Evolutionary conservation across 768 basidiomycete genomes (phyloP), one percentile per base, ranked within the genome.

Genomic region (button mushroom (Agaricus bisporus)): DNA sequence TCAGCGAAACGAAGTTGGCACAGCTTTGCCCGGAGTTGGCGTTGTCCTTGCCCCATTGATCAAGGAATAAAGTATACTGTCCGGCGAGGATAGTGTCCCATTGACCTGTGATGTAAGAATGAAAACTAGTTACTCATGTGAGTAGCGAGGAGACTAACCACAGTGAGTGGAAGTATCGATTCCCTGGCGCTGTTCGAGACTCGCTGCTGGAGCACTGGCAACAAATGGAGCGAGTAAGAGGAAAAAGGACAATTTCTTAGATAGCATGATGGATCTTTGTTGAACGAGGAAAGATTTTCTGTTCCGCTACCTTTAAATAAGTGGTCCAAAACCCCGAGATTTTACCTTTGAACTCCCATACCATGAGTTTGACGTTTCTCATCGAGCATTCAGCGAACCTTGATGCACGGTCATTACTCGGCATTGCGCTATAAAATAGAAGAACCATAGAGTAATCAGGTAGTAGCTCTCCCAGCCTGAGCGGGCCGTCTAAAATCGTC

Each of bases 21-120:
- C 81, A 82, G 57, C 80, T 76, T 18, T 69, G 73, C 36, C 83
- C 82, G 10, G 77, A 73, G 6, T 64, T 62, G 3, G 78, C 76
- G 44, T 66, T 64, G 6, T 60, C 61, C 38, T 55, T 53, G 11
- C 74, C 74, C 75, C 75, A 76, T 51, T 74, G 79, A 61, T 86
- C 70, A 37, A 76, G 72, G 41, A 72, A 60, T 17, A 86, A 59
- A 3, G 73, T 68, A 66, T 85, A 86, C 10, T 62, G 56, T 7
- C 74, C 75, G 3, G 70, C 72, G 12, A 63, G 56, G 50, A 79
- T 70, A 15, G 64, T 60, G 45, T 81, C 81, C 74, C 73, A 86
- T 69, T 81, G 74, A 14, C 78, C 81, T 74, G 44, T 26, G 10
- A 26, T 17, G 49, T 7, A 22, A 12, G 10, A 36, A 41, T 15